These are phyloP conservation scores for Penicillium coprophilum DNA, from an alignment of 495 filamentous ascomycete genomes.

Conservation along the genomic window DNA sequence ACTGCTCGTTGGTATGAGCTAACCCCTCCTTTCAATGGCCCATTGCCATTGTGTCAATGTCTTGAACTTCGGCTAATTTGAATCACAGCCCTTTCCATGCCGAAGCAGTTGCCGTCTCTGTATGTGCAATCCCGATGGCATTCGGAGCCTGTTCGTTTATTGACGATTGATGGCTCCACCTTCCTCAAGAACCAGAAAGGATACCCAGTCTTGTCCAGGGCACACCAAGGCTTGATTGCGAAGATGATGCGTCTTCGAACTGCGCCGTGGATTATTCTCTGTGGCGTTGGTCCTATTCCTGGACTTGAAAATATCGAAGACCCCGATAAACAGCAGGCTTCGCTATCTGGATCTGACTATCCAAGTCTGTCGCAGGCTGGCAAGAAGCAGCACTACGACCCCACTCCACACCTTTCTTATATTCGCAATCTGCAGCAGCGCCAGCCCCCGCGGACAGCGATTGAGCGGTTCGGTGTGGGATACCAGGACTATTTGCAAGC, in stretches of 20 bases:
- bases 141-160: conserved; percentile 81
- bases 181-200: conserved; percentile 80
- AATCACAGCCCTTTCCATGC: conserved; percentile 68
- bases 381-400: conserved; percentile 54
- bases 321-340: conserved; percentile 28
- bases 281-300: conserved; percentile 68
- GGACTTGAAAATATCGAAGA: conserved; percentile 47
- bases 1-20: conserved; percentile 79
- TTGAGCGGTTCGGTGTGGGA: conserved; percentile 71
- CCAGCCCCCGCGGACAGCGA: conserved; percentile 62
- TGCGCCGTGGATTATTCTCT: conserved; percentile 77
- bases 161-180: conserved; percentile 62
- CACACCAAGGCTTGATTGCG: conserved; percentile 75
- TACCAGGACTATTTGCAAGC: conserved; percentile 96
- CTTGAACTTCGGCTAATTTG: conserved; percentile 2
- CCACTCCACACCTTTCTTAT: conserved; percentile 72
- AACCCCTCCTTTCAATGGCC: background rate
- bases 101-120: conserved; percentile 71
- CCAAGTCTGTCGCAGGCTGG: conserved; percentile 65
- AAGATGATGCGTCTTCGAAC: conserved; percentile 80
- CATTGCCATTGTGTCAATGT: background rate
- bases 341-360: conserved; percentile 54
- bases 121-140: conserved; percentile 87
- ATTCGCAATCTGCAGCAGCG: conserved; percentile 79
- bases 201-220: conserved; percentile 76